Evolutionary conservation across 2,329 filamentous ascomycete genomes (phyloP).

Genomic region (Pseudogymnoascus sp.): DNA sequence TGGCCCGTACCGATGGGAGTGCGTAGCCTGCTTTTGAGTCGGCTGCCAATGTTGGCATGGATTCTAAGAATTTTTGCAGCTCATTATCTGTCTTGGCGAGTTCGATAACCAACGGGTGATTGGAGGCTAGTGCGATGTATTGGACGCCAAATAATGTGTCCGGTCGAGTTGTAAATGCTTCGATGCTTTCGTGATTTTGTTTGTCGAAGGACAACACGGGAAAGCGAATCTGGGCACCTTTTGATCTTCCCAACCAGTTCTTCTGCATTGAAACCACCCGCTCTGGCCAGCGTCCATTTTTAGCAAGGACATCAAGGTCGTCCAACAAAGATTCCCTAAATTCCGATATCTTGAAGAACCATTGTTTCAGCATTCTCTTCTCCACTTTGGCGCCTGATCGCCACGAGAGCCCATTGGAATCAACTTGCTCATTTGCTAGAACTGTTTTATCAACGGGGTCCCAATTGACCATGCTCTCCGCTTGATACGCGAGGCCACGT

Average conservation of each 20-base stretch:
- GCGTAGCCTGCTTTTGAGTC: conserved; percentile 61
- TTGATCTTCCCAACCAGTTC: conserved; percentile 80
- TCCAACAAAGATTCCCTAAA: conserved; percentile 66
- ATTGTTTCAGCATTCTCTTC: conserved; percentile 71
- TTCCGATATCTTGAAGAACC: conserved; percentile 79
- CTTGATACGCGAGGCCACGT: conserved; percentile 71
- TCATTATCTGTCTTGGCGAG: conserved; percentile 51
- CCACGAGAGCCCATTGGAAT: conserved; percentile 78
- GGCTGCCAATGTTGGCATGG: conserved; percentile 45
- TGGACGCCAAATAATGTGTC: conserved; percentile 85
- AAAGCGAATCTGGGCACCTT: conserved; percentile 66
- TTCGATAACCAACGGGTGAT: conserved; percentile 59
- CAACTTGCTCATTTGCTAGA: conserved; percentile 88
- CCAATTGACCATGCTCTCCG: conserved; percentile 79
- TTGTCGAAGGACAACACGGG: conserved; percentile 41
- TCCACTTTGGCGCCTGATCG: conserved; percentile 78
- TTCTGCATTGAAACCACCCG: conserved; percentile 74
- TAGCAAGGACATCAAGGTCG: conserved; percentile 59
- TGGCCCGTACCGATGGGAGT: conserved; percentile 51
- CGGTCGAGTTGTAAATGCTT: conserved; percentile 76
- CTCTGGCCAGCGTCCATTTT: conserved; percentile 67
- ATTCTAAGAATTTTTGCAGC: conserved; percentile 61
- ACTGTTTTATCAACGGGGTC: conserved; percentile 86
- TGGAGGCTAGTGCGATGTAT: conserved; percentile 70
- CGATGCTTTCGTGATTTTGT: conserved; percentile 41